Base-by-base conservation (phyloP, 805 yeast genomes). In the Hanseniaspora lindneri region DNA sequence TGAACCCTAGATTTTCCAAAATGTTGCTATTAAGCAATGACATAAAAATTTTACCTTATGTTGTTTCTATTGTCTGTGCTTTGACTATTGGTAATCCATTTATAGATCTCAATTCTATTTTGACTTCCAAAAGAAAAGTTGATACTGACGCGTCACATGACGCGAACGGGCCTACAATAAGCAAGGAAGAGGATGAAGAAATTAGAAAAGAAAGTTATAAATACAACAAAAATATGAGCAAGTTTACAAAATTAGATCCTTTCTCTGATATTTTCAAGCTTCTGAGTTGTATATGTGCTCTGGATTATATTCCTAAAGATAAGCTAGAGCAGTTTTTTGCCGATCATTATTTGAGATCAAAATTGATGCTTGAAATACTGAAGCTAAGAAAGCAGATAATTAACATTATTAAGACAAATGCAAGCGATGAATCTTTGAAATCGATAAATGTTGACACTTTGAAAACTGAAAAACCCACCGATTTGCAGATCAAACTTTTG, bases 61-160 rank as follows among this genome's bases (percentile, higher is more conserved):
- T 92, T n/a, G 77, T 92, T 40, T 92, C 96, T 0, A 72, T 92
- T 47, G 96, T 92, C 1, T 82, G 96, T 28, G 95, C 87, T 0
- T 66, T 92, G 28, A 80, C 96, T 0, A 96, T 92, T 39, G 96
- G 96, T 4, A 94, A 88, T 58, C 95, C 95, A 14, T 87, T 86
- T 56, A 64, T 84, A 29, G 72, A 71, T 35, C 94, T 83, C 59
- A 75, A 74, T 53, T 96, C 84, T 58, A 60, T 84, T 10, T 89
- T 92, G 0, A 67, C 81, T 24, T 57, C 58, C 24, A 53, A 55
- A 34, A 50, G 48, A 28, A 44, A 24, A 7, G 47, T 44, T 16
- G 54, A 50, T 20, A 50, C 50, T 14, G 43, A 49, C 14, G 51
- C 53, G 29, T 39, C 51, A 39, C 51, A 55, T 41, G 53, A 60